phyloP scores from a whole-genome alignment of 2,329 filamentous ascomycete species.

The Clonostachys rhizophaga region DNA sequence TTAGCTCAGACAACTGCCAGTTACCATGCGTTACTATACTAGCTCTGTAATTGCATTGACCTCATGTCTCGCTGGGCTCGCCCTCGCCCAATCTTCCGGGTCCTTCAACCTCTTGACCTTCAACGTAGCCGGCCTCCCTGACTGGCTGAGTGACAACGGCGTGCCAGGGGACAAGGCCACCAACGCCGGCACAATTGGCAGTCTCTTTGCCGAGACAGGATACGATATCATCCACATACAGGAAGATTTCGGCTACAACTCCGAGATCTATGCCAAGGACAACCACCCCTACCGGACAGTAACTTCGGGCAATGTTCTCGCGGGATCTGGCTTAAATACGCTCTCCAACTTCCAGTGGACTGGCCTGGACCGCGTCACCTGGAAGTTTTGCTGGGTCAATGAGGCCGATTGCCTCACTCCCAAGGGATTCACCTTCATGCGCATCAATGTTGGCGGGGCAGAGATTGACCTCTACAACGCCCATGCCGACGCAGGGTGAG shows the following conservation, averaged over 20 bases:
- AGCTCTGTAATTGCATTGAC: neutral
- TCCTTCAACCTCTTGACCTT: slow-evolving; percentile 48
- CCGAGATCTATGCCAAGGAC: slow-evolving; percentile 56
- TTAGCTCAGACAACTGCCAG: too few relatives aligned
- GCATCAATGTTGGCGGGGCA: slow-evolving; percentile 44
- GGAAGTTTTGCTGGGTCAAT: slow-evolving; percentile 51
- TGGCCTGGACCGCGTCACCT: slow-evolving; percentile 52
- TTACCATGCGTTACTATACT: too few relatives aligned
- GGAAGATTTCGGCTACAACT: slow-evolving; percentile 68
- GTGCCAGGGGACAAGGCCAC: slow-evolving; percentile 56
- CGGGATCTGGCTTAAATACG: slow-evolving; percentile 62
- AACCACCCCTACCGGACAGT: slow-evolving; percentile 55
- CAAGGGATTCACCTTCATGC: slow-evolving; percentile 68
- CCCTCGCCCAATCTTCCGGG: slow-evolving; percentile 9
- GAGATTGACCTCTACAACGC: slow-evolving; percentile 63
- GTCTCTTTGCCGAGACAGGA: slow-evolving; percentile 47
- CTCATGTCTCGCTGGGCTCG: neutral
- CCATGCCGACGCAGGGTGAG: slow-evolving; percentile 55
- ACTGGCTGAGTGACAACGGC: slow-evolving; percentile 52
- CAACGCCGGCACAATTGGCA: slow-evolving; percentile 53
- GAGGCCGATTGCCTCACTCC: slow-evolving; percentile 62
- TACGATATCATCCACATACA: slow-evolving; percentile 63
- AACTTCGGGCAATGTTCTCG: slow-evolving; percentile 58
- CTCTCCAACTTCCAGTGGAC: slow-evolving; percentile 54
- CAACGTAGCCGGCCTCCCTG: slow-evolving; percentile 58